Evolutionary conservation across 352 stramenopile species (phyloP).

Genomic region (Globisporangium orthogonon): DNA sequence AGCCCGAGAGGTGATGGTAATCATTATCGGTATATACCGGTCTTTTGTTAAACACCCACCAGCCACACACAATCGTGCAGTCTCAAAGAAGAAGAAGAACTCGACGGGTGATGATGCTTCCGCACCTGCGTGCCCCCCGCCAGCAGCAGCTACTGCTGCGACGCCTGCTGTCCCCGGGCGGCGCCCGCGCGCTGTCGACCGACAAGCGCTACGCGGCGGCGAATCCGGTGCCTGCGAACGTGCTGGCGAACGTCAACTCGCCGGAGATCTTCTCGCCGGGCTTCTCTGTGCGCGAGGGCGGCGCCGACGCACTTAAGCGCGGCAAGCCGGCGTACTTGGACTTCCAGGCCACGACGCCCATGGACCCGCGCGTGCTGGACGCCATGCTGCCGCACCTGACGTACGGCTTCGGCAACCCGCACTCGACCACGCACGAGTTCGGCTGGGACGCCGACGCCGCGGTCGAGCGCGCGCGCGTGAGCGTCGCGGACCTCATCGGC

Average conservation of each 20-base stretch:
- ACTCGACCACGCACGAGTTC: conserved; percentile 98
- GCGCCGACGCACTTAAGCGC: conserved; percentile 30
- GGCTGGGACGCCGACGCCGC: conserved; percentile 97
- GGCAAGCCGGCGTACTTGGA: conserved; percentile 92
- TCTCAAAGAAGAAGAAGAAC: too few relatives aligned
- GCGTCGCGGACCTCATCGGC: conserved; percentile 92
- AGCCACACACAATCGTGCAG: too few relatives aligned
- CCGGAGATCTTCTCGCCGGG: conserved; percentile 79
- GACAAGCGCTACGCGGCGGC: conserved; percentile 84
- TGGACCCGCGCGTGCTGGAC: conserved; percentile 98
- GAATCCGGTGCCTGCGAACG: conserved; percentile 77
- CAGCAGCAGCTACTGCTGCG: too few relatives aligned
- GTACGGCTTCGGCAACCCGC: conserved; percentile 96
- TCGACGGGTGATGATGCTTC: too few relatives aligned
- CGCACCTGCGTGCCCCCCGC: too few relatives aligned
- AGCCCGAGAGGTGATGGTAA: too few relatives aligned
- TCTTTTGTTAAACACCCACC: too few relatives aligned
- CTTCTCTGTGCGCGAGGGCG: conserved; percentile 70
- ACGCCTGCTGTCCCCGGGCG: not conserved
- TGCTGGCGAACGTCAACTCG: conserved; percentile 78
- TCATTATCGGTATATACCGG: too few relatives aligned
- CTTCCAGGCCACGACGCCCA: conserved; percentile 96
- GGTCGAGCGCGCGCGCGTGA: conserved; percentile 87
- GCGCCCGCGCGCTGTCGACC: conserved; percentile 22
- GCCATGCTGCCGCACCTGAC: conserved; percentile 98